Percentiles rank a stretch among this genome's conserved stretches.
Evolutionary conservation across 306 rosid genomes (phyloP).

Genomic region (Sesbania bispinosa): DNA sequence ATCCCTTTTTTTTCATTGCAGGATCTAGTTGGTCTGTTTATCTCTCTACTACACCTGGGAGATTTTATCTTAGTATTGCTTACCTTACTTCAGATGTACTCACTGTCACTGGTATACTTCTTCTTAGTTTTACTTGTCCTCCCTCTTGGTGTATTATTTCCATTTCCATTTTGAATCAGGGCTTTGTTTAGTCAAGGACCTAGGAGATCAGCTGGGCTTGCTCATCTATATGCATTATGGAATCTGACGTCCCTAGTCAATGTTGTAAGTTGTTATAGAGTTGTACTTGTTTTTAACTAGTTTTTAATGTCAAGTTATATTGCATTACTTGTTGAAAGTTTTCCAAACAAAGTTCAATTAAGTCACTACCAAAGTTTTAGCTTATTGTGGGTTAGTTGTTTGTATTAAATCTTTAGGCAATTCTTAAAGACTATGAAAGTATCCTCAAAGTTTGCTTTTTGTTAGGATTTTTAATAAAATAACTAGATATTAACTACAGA

Average conservation of each 20-base stretch:
- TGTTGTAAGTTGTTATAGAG: conserved; percentile 65
- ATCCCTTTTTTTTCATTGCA: conserved; percentile 36
- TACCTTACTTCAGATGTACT: conserved; percentile 80
- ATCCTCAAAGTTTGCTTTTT: too few relatives aligned
- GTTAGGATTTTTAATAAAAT: too few relatives aligned
- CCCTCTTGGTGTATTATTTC: conserved; percentile 77
- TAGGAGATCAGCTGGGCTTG: conserved; percentile 79
- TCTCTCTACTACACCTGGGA: conserved; percentile 74
- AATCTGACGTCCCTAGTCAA: conserved; percentile 89
- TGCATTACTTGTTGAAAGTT: too few relatives aligned
- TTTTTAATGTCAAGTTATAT: neutral
- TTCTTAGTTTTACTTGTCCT: conserved; percentile 71
- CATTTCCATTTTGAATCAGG: conserved; percentile 92
- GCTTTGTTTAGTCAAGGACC: conserved; percentile 98
- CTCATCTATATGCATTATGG: conserved; percentile 93
- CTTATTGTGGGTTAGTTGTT: too few relatives aligned
- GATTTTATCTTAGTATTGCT: conserved; percentile 88
- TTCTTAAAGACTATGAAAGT: too few relatives aligned
- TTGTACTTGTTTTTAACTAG: neutral
- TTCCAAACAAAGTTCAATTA: too few relatives aligned
- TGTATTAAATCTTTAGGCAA: too few relatives aligned
- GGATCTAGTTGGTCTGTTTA: conserved; percentile 93
- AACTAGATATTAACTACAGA: too few relatives aligned
- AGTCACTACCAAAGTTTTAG: too few relatives aligned
- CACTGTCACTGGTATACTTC: conserved; percentile 63